A percentile compares a stretch with the other conserved stretches of the same genome.
Conservation (phyloP, 345 rosid species). For the Cochlearia excelsa region DNA sequence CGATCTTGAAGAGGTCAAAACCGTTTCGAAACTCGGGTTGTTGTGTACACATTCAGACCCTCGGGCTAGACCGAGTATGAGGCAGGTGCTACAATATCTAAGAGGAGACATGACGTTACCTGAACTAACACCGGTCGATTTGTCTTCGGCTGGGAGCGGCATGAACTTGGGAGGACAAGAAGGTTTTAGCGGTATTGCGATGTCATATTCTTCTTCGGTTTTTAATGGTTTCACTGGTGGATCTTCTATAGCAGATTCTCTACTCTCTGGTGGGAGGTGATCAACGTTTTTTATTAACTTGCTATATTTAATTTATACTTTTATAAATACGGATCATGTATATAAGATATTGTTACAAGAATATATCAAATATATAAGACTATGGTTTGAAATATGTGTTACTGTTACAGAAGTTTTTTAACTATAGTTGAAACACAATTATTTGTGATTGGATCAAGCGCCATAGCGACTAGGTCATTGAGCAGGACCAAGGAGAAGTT, state of each 20-base stretch:
- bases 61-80: slow-evolving; percentile 53
- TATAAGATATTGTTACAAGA: slow-evolving; percentile 11
- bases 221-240: slow-evolving; percentile 32
- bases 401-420: neutral
- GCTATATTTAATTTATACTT: neutral
- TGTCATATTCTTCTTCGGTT: slow-evolving; percentile 25
- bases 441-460: neutral
- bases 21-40: slow-evolving; percentile 59
- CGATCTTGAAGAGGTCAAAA: slow-evolving; percentile 43
- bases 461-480: slow-evolving; percentile 32
- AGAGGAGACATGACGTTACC: slow-evolving; percentile 36
- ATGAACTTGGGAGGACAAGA: slow-evolving; percentile 29
- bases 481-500: slow-evolving; percentile 56
- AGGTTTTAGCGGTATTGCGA: slow-evolving; percentile 33
- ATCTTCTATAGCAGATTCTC: slow-evolving; percentile 33
- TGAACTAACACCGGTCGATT: slow-evolving; percentile 23
- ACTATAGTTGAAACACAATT: too few relatives aligned
- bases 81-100: slow-evolving; percentile 49
- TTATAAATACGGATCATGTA: slow-evolving; percentile 14
- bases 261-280: slow-evolving; percentile 35
- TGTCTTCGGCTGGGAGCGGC: slow-evolving; percentile 9
- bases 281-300: neutral
- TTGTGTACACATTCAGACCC: slow-evolving; percentile 53
- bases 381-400: too few relatives aligned
- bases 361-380: too few relatives aligned